These are phyloP conservation scores for Spathaspora gorwiae DNA, from an alignment of 805 yeast species.

Conservation along the genomic window DNA sequence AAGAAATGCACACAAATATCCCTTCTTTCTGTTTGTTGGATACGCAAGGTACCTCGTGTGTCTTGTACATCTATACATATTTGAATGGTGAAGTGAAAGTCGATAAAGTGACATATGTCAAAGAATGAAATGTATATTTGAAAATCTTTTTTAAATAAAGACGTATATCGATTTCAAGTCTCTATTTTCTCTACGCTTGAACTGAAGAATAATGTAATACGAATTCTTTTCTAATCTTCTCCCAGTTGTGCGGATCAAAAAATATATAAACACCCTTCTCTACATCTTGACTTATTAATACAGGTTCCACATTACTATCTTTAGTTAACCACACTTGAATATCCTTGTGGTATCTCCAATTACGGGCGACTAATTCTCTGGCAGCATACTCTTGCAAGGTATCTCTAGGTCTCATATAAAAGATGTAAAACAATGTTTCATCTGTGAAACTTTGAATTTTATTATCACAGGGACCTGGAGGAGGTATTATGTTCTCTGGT, in stretches of 20 bases:
- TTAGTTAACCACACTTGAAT: conserved; percentile 96
- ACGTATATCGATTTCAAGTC: not conserved
- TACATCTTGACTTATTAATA: conserved; percentile 70
- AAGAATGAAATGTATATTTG: conserved; percentile 14
- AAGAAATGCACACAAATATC: conserved; percentile 29
- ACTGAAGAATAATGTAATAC: conserved; percentile 46
- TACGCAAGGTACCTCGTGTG: conserved; percentile 72
- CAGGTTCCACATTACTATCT: conserved; percentile 85
- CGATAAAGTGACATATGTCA: conserved; percentile 61
- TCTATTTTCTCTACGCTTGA: conserved; percentile 16
- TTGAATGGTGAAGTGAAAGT: conserved; percentile 83
- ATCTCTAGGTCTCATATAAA: conserved; percentile 90
- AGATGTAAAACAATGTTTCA: conserved; percentile 88
- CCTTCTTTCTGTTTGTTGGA: conserved; percentile 91
- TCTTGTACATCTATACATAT: conserved; percentile 79
- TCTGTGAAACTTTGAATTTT: conserved; percentile 68
- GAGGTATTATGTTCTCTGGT: conserved; percentile 28
- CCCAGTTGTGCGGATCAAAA: conserved; percentile 96
- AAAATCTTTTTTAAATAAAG: not conserved
- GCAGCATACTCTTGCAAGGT: conserved; percentile 92
- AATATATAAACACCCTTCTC: conserved; percentile 92
- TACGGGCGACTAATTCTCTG: conserved; percentile 81
- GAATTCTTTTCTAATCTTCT: conserved; percentile 72
- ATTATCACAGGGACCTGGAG: conserved; percentile 42
- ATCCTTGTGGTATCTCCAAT: conserved; percentile 97